These are phyloP conservation scores for Colletotrichum paranaense DNA, from an alignment of 2,329 filamentous ascomycete genomes.

Conservation along the genomic window DNA sequence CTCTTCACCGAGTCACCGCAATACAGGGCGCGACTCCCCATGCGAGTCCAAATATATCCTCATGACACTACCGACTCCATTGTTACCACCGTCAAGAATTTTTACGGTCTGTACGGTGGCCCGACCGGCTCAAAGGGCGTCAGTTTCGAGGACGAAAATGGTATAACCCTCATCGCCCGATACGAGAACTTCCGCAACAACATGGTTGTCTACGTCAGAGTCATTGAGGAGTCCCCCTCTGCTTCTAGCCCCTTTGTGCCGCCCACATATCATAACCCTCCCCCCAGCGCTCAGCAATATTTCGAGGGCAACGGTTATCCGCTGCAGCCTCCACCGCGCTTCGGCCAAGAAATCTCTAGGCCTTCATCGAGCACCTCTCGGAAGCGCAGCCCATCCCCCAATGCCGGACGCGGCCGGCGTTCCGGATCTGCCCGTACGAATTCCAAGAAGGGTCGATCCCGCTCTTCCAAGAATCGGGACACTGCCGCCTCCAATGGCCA, in stretches of 20 bases:
- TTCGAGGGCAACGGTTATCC: conserved; percentile 66
- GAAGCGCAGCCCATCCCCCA: conserved; percentile 83
- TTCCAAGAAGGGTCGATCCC: conserved; percentile 75
- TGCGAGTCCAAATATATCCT: conserved; percentile 90
- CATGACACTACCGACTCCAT: conserved; percentile 98
- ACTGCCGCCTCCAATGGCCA: conserved; percentile 52
- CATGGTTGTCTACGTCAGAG: conserved; percentile 93
- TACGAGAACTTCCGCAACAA: conserved; percentile 96
- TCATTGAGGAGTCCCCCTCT: conserved; percentile 71
- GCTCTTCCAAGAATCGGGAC: conserved; percentile 76
- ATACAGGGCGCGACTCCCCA: conserved; percentile 80
- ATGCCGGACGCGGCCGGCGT: conserved; percentile 75
- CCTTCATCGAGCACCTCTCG: conserved; percentile 77
- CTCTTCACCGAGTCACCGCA: conserved; percentile 75
- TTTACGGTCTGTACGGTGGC: conserved; percentile 93
- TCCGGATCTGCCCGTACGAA: conserved; percentile 77
- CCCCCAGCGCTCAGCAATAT: conserved; percentile 64
- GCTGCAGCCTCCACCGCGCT: conserved; percentile 59
- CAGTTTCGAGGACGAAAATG: conserved; percentile 92
- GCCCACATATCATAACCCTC: conserved; percentile 62
- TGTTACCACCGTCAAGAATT: conserved; percentile 98
- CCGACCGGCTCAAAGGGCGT: conserved; percentile 79
- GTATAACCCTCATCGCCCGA: conserved; percentile 91
- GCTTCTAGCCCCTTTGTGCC: conserved; percentile 61
- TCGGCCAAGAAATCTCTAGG: conserved; percentile 72